A percentile compares a stretch with the other conserved stretches of the same genome.
These are phyloP conservation scores for Microdochium bolleyi DNA, from an alignment of 2,329 filamentous ascomycete genomes.

Conservation along the genomic window DNA sequence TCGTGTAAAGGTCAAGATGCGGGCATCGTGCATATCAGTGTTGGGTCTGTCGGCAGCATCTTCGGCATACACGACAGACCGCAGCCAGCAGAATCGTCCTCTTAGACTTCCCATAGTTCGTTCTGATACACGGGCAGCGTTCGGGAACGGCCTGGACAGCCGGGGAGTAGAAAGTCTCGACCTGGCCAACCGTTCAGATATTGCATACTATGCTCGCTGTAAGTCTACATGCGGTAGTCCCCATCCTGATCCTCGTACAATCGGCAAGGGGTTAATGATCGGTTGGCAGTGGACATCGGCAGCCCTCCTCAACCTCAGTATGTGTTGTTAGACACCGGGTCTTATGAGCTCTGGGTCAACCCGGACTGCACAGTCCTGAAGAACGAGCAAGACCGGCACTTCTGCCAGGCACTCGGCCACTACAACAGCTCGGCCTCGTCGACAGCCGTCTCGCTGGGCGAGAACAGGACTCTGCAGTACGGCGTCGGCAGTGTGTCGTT, in stretches of 20 bases:
- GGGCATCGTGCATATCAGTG: neutral
- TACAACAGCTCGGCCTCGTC: slow-evolving; percentile 35
- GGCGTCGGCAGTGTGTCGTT: slow-evolving; percentile 43
- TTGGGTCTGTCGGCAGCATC: neutral
- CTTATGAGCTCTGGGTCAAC: slow-evolving; percentile 57
- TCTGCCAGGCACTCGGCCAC: slow-evolving; percentile 36
- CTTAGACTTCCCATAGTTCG: neutral
- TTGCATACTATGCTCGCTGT: slow-evolving; percentile 46
- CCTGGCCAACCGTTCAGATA: slow-evolving; percentile 42
- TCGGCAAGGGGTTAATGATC: slow-evolving; percentile 9
- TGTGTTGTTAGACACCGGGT: slow-evolving; percentile 51
- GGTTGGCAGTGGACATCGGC: slow-evolving; percentile 36
- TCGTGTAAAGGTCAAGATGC: too few species aligned
- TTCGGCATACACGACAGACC: neutral
- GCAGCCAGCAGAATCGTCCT: neutral
- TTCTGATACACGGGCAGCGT: neutral
- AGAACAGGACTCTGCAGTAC: slow-evolving; percentile 35
- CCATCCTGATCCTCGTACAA: neutral
- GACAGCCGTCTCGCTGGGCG: slow-evolving; percentile 21
- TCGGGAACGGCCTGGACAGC: neutral
- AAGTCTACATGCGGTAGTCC: too few species aligned
- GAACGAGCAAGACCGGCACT: slow-evolving; percentile 26
- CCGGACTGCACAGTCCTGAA: slow-evolving; percentile 42
- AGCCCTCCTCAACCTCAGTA: slow-evolving; percentile 44
- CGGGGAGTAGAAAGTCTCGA: neutral